phyloP scores from a whole-genome alignment of 2,329 filamentous ascomycete species.

The Emmonsia crescens region DNA sequence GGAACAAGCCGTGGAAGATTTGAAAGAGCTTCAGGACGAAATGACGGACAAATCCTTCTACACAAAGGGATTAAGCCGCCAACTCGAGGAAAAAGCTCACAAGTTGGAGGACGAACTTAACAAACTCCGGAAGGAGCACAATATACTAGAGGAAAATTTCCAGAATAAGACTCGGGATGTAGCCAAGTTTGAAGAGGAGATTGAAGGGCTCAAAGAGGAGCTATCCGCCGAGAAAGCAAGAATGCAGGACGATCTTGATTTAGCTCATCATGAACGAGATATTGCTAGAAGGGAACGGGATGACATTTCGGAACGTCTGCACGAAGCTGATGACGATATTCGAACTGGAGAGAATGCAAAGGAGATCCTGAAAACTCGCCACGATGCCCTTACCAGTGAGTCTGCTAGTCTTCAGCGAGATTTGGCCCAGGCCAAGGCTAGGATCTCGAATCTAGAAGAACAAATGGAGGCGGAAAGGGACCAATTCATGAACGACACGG shows the following conservation, averaged over 20 bases:
- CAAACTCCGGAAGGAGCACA: constrained; percentile 37
- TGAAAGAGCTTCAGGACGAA: constrained; percentile 59
- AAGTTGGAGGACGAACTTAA: constrained; percentile 58
- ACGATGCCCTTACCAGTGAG: constrained; percentile 56
- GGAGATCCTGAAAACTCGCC: constrained; percentile 55
- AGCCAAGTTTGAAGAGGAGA: constrained; percentile 29
- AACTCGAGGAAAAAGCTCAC: constrained; percentile 60
- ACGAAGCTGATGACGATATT: constrained; percentile 50
- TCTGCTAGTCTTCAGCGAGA: constrained; percentile 57
- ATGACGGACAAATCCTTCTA: constrained; percentile 69
- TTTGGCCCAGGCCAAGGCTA: constrained; percentile 37
- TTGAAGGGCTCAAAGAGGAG: constrained; percentile 29
- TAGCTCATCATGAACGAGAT: constrained; percentile 33
- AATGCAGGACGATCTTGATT: constrained; percentile 36
- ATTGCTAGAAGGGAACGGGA: constrained; percentile 36
- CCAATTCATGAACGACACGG: constrained; percentile 50
- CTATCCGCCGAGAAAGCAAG: constrained; percentile 27
- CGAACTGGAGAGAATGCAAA: constrained; percentile 52
- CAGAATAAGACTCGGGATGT: constrained; percentile 34
- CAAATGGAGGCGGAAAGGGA: constrained; percentile 45
- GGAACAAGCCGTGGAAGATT: constrained; percentile 42
- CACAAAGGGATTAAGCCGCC: constrained; percentile 62
- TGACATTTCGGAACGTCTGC: constrained; percentile 37
- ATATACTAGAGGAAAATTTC: constrained; percentile 33
- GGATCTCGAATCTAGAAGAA: constrained; percentile 39